phyloP scores from a whole-genome alignment of 2,329 filamentous ascomycete genomes.

The Macrophomina phaseolina region DNA sequence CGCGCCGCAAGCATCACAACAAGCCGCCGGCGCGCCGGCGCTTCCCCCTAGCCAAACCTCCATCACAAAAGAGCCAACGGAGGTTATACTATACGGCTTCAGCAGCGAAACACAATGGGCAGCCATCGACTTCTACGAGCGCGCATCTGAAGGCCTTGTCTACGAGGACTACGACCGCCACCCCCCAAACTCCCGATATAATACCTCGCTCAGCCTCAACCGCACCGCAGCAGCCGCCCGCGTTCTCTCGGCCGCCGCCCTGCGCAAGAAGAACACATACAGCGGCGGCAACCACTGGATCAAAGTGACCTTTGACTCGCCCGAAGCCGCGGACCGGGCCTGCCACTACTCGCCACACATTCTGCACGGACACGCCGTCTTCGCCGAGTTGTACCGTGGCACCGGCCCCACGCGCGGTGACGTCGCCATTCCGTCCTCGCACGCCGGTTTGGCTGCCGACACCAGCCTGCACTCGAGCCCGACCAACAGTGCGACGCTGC shows the following conservation, averaged over 20 bases:
- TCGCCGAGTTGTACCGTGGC: conserved; percentile 55
- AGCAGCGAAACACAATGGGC: conserved; percentile 74
- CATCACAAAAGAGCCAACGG: conserved; percentile 65
- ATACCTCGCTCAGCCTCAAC: conserved; percentile 73
- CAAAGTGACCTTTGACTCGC: conserved; percentile 59
- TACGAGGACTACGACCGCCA: conserved; percentile 93
- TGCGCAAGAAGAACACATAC: conserved; percentile 79
- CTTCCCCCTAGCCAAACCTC: conserved; percentile 40
- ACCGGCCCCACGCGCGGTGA: conserved; percentile 50
- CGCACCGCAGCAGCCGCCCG: conserved; percentile 69
- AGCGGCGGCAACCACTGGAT: conserved; percentile 92
- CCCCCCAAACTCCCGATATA: conserved; percentile 76
- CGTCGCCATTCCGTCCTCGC: conserved; percentile 47
- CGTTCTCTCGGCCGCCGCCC: conserved; percentile 72
- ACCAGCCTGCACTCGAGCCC: conserved; percentile 41
- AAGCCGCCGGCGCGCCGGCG: conserved; percentile 46
- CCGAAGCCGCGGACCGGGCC: conserved; percentile 55
- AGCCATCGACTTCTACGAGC: conserved; percentile 86
- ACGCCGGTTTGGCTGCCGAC: conserved; percentile 31
- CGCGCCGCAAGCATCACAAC: conserved; percentile 19
- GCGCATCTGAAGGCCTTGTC: conserved; percentile 77
- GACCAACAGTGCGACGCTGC: conserved; percentile 36
- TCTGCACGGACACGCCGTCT: conserved; percentile 55
- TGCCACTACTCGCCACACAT: conserved; percentile 54
- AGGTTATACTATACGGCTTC: conserved; percentile 87